Evolutionary conservation across 441 rosid species (phyloP).

Genomic region (Metrosideros polymorpha): DNA sequence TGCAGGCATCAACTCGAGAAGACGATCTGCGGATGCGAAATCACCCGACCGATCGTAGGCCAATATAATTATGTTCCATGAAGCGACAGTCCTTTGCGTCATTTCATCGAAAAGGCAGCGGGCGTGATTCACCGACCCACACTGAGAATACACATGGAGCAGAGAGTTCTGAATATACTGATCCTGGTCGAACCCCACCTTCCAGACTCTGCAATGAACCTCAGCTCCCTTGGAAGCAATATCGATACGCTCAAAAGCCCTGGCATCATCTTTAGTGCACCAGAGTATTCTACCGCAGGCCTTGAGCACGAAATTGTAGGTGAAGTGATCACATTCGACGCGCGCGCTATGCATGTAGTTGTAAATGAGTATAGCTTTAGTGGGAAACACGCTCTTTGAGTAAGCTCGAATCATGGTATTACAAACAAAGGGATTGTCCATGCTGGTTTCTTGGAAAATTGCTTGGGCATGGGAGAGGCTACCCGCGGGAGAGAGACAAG

Average conservation of each 20-base stretch:
- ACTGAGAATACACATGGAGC: neutral
- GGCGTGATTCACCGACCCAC: neutral
- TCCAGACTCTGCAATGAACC: constrained; percentile 4
- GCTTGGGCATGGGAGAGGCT: constrained; percentile 13
- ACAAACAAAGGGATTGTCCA: constrained; percentile 5
- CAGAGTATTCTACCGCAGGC: constrained; percentile 7
- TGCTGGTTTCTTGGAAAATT: constrained; percentile 9
- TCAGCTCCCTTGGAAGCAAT: constrained; percentile 5
- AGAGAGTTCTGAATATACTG: constrained; percentile 10
- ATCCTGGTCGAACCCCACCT: constrained; percentile 5
- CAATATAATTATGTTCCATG: constrained; percentile 17
- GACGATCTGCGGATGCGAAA: constrained; percentile 2
- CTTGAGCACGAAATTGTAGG: constrained; percentile 15
- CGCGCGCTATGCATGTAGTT: constrained; percentile 5
- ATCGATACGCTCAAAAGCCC: neutral
- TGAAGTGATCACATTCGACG: constrained; percentile 6
- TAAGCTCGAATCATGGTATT: constrained; percentile 17
- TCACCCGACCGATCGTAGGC: constrained; percentile 10
- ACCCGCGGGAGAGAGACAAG: constrained; percentile 3
- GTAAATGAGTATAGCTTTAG: constrained; percentile 6
- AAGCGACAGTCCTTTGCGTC: constrained; percentile 4
- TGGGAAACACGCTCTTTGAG: constrained; percentile 7
- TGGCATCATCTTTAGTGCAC: constrained; percentile 1
- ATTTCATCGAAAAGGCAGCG: constrained; percentile 12
- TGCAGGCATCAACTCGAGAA: constrained; percentile 3